Base-by-base conservation (phyloP, 169 alveolate genomes). In the Plasmodium vinckei region DNA sequence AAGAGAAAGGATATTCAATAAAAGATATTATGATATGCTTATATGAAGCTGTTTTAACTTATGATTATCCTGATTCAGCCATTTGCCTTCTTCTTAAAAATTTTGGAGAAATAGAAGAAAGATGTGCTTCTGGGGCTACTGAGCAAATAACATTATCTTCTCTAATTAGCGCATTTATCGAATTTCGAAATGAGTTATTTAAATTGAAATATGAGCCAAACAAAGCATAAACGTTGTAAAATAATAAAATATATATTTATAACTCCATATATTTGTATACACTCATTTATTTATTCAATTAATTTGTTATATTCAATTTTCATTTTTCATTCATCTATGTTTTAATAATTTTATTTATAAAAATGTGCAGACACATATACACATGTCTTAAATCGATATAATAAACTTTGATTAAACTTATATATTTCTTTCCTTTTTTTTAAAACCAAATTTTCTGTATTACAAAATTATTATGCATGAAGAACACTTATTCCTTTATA, bases 21-120 rank as follows among this genome's bases (percentile, higher is more conserved):
- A 95, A 95, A 79, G 99, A 97, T 68, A 92, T 97, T 23, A 92
- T 97, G 39, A 94, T 87, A 61, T 95, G 96, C 46, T 73, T 97
- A 10, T 97, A 97, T 91, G 88, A 91, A 57, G 56, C 86, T 42
- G 65, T 97, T 61, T 79, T 96, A 91, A 79, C 92, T 56, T 91
- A 94, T 39, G 94, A 94, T 49, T 88, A 96, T 89, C 96, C 97
- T 1, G 97, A 96, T 61, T 94, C 94, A 44, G 97, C 95, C 9
- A 63, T 95, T 23, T 92, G 95, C 10, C 91, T 93, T 51, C 92
- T 95, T 33, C 84, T 95, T 65, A 95, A 89, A 60, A 87, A 96
- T 46, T 91, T 95, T 44, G 97, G 96, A 5, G 97, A 94, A 84
- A 93, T 95, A 17, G 97, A 95, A 87, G 95, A 95, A 87, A 82